Base-by-base conservation (phyloP, 805 yeast genomes). In the Metschnikowia anglica region DNA sequence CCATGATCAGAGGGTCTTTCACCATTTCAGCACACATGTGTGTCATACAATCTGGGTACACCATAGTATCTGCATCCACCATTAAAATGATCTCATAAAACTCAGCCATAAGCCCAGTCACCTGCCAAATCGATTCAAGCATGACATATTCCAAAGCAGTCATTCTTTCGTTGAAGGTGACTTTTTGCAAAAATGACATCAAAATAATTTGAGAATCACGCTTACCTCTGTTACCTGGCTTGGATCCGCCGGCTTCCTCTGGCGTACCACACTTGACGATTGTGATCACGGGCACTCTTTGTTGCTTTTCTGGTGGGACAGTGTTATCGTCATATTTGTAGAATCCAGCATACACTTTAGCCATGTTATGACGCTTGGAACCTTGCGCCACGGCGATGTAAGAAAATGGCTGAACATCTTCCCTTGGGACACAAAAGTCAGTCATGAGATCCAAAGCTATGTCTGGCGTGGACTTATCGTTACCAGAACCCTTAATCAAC, bases 301-400 rank as follows among this genome's bases (percentile, higher is more conserved):
- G 90, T 65, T 91, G 98, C 54, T 85, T 85, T 48, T 85, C 90
- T 1, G 69, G 66, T 2, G 91, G 87, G 33, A 89, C 81, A 1
- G 91, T 85, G 3, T 66, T 58, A 51, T 85, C 85, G 55, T 87
- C 81, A 60, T 90, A 93, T 53, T 83, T 83, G 69, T 93, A 93
- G 61, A 87, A 93, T 0, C 99, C 99, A 10, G 96, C 83, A 59
- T 88, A 91, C 2, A 91, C 89, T 65, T 90, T 91, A 21, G 99
- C 97, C 96, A 90, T 89, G 62, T 93, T 93, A 60, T 93, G 99
- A 61, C 99, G 83, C 68, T 88, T 93, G 3, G 86, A 56, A 54
- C 99, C 99, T 54, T 85, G 85, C 2, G 96, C 96, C 30, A 93
- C 97, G 6, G 98, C 95, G 27, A 93, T 96, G 61, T 93, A 91